phyloP scores from a whole-genome alignment of 192 early-diverging fungal species.

The Coemansia sp. region DNA sequence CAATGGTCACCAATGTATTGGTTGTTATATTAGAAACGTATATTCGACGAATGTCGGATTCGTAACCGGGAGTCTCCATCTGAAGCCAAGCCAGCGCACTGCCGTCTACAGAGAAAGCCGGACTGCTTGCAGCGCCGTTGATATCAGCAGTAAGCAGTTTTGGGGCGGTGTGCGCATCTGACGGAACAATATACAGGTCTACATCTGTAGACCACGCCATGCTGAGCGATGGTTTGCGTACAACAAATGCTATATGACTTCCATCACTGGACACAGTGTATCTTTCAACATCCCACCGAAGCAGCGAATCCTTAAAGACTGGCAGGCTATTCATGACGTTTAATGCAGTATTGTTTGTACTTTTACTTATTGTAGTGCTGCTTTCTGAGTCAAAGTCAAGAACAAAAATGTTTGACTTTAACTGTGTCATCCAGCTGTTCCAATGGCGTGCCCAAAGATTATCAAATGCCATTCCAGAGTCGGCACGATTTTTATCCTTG shows the following conservation, averaged over 20 bases:
- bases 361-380: not conserved
- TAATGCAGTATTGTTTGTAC: constrained; percentile 5
- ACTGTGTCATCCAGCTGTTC: constrained; percentile 63
- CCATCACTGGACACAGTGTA: constrained; percentile 67
- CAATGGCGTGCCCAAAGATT: constrained; percentile 77
- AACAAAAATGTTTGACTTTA: constrained; percentile 63
- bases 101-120: constrained; percentile 68
- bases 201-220: constrained; percentile 72
- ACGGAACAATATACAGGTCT: constrained; percentile 64
- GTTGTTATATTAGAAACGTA: constrained; percentile 47
- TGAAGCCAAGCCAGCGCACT: constrained; percentile 70
- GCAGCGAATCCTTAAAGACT: constrained; percentile 56
- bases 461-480: constrained; percentile 64
- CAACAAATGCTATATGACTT: constrained; percentile 62
- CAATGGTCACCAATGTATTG: constrained; percentile 29
- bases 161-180: constrained; percentile 32
- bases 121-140: constrained; percentile 59
- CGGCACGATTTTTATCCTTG: constrained; percentile 42
- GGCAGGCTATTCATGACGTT: constrained; percentile 36
- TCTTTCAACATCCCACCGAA: constrained; percentile 56
- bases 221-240: constrained; percentile 56
- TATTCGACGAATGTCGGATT: constrained; percentile 72
- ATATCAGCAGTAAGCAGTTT: constrained; percentile 57
- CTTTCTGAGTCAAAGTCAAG: constrained; percentile 31
- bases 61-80: constrained; percentile 72